phyloP scores from a whole-genome alignment of 495 filamentous ascomycete genomes.

The Penicillium alfredii region DNA sequence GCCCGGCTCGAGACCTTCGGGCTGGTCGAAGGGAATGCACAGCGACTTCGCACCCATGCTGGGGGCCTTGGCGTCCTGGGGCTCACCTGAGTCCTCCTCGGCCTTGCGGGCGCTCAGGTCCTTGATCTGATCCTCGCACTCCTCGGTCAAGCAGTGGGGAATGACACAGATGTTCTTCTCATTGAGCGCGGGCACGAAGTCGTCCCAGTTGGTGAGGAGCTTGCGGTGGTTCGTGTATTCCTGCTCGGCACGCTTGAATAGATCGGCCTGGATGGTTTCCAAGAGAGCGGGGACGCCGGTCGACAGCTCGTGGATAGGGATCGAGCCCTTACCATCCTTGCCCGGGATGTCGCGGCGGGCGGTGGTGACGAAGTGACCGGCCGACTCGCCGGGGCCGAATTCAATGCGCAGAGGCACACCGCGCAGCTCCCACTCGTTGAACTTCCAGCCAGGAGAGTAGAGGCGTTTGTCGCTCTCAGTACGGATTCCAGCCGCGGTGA shows the following conservation, averaged over 20 bases:
- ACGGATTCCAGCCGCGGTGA: constrained; percentile 63
- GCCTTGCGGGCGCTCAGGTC: constrained; percentile 70
- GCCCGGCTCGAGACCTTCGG: constrained; percentile 67
- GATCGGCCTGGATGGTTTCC: constrained; percentile 78
- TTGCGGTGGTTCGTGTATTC: constrained; percentile 73
- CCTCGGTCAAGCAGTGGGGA: constrained; percentile 71
- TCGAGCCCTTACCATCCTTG: constrained; percentile 64
- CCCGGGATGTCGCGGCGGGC: constrained; percentile 75
- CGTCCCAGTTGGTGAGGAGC: constrained; percentile 76
- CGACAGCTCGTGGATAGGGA: constrained; percentile 64
- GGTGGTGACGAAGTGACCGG: constrained; percentile 72
- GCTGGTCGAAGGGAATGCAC: constrained; percentile 97
- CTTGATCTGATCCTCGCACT: constrained; percentile 94
- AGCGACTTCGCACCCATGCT: constrained; percentile 96
- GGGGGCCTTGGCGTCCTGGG: constrained; percentile 74
- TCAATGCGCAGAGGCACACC: constrained; percentile 91
- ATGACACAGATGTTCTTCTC: constrained; percentile 86
- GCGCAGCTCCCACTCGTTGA: constrained; percentile 95
- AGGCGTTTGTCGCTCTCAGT: constrained; percentile 69
- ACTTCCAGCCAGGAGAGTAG: constrained; percentile 93
- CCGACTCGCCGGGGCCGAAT: constrained; percentile 89
- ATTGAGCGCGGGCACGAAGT: constrained; percentile 82
- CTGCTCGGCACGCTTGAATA: constrained; percentile 76
- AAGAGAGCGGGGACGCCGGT: constrained; percentile 71
- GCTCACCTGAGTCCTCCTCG: constrained; percentile 57